Evolutionary conservation across 2,329 filamentous ascomycete species (phyloP).

Genomic region (Magnaporthales sp.): DNA sequence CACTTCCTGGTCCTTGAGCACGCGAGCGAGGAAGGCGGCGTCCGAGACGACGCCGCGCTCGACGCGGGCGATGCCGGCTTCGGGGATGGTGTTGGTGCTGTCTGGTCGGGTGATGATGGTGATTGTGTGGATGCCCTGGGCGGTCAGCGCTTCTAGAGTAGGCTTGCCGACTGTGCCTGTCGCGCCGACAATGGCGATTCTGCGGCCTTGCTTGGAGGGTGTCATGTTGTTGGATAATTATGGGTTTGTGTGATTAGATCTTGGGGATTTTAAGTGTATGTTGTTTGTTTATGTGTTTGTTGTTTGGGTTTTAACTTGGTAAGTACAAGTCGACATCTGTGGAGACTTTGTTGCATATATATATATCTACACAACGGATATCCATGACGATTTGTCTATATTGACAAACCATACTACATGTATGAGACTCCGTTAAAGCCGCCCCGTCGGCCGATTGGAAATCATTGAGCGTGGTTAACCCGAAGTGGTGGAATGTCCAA

Average conservation of each 20-base stretch:
- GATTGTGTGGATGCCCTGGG: constrained; percentile 34
- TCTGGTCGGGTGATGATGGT: constrained; percentile 39
- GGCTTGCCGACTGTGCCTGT: constrained; percentile 28
- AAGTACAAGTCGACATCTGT: not conserved
- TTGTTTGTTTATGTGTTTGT: not conserved
- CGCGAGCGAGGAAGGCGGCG: constrained; percentile 14
- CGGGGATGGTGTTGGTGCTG: constrained; percentile 30
- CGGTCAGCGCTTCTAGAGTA: constrained; percentile 28
- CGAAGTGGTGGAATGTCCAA: no score
- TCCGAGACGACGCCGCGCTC: constrained; percentile 23
- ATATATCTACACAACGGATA: no score
- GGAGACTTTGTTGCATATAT: no score
- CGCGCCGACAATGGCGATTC: constrained; percentile 21
- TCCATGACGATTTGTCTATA: no score
- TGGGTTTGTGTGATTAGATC: not conserved
- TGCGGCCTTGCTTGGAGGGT: constrained; percentile 11
- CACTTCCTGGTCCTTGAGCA: constrained; percentile 12
- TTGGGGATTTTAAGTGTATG: not conserved
- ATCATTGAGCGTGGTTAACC: no score
- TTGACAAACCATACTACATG: no score
- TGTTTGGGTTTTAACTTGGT: not conserved
- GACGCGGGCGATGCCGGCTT: constrained; percentile 28
- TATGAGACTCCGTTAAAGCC: no score
- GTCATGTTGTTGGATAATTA: not conserved
- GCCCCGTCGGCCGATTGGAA: no score